Conservation (phyloP, 106 monocot species). For the Dendrobium nobile region DNA sequence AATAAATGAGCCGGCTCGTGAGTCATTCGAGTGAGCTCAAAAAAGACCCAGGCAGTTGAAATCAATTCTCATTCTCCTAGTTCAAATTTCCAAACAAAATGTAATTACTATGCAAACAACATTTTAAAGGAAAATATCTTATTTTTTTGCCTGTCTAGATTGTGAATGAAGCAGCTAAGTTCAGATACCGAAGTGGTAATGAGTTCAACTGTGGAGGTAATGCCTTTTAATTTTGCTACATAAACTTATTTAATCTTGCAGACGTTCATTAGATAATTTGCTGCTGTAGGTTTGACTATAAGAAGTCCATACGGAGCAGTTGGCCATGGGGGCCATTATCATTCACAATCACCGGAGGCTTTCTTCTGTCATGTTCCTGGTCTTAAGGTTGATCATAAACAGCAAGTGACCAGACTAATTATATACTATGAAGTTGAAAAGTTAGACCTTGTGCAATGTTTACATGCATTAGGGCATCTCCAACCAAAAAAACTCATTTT, state of each 20-base stretch:
- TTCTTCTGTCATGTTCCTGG: conserved; percentile 99
- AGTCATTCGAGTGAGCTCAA: too few relatives aligned
- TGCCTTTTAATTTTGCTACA: conserved; percentile 4
- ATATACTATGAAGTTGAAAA: not conserved
- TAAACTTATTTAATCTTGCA: not conserved
- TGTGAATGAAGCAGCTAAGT: conserved; percentile 98
- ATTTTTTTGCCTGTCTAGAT: conserved; percentile 28
- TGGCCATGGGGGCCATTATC: conserved; percentile 97
- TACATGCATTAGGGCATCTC: not conserved
- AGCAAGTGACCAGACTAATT: not conserved
- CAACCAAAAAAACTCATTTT: too few relatives aligned
- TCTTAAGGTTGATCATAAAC: conserved; percentile 54
- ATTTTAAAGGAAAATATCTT: not conserved
- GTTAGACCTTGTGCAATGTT: not conserved
- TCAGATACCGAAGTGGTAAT: conserved; percentile 96
- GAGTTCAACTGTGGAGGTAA: conserved; percentile 95
- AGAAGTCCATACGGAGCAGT: conserved; percentile 98
- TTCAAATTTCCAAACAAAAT: not conserved
- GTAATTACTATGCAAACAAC: not conserved
- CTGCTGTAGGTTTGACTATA: conserved; percentile 66
- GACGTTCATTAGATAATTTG: not conserved
- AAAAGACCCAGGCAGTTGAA: not conserved
- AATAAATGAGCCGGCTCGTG: too few relatives aligned
- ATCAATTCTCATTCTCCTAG: not conserved
- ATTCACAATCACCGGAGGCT: conserved; percentile 95